Evolutionary conservation across 192 early-diverging fungal genomes (phyloP).

Genomic region (Phycomyces nitens): DNA sequence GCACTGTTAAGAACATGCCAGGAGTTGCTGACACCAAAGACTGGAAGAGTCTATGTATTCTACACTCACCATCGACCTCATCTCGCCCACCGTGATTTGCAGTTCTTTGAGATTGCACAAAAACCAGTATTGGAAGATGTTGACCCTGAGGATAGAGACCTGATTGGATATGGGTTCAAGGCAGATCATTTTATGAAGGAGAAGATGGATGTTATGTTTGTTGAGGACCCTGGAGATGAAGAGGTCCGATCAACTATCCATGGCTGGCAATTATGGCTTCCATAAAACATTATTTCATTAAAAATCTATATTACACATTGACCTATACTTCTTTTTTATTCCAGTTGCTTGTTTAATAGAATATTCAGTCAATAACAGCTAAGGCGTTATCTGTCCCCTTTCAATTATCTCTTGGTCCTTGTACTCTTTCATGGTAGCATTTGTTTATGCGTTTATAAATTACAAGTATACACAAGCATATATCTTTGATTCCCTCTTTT

Average conservation of each 20-base stretch:
- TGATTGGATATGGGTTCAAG: conserved; percentile 56
- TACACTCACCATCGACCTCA: conserved; percentile 86
- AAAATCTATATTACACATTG: too few species aligned
- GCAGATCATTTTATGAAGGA: conserved; percentile 64
- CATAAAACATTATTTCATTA: conserved; percentile 3
- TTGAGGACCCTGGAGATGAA: conserved; percentile 78
- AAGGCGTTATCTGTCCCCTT: too few species aligned
- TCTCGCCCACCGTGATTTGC: conserved; percentile 71
- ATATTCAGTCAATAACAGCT: too few species aligned
- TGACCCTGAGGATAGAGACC: conserved; percentile 49
- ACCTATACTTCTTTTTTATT: too few species aligned
- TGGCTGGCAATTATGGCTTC: conserved; percentile 60
- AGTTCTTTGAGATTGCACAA: conserved; percentile 75
- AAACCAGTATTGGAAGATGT: conserved; percentile 26
- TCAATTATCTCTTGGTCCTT: too few species aligned
- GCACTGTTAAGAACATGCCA: conserved; percentile 68
- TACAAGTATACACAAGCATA: too few species aligned
- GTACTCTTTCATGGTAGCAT: too few species aligned
- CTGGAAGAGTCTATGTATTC: conserved; percentile 69
- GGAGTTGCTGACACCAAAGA: conserved; percentile 51
- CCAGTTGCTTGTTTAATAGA: too few species aligned
- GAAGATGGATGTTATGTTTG: conserved; percentile 82
- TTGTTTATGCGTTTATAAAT: too few species aligned
- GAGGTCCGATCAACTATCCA: conserved; percentile 77
- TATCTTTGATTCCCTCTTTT: too few species aligned